These are phyloP conservation scores for Apiospora rasikravindrae DNA, from an alignment of 2,329 filamentous ascomycete species.

Conservation along the genomic window DNA sequence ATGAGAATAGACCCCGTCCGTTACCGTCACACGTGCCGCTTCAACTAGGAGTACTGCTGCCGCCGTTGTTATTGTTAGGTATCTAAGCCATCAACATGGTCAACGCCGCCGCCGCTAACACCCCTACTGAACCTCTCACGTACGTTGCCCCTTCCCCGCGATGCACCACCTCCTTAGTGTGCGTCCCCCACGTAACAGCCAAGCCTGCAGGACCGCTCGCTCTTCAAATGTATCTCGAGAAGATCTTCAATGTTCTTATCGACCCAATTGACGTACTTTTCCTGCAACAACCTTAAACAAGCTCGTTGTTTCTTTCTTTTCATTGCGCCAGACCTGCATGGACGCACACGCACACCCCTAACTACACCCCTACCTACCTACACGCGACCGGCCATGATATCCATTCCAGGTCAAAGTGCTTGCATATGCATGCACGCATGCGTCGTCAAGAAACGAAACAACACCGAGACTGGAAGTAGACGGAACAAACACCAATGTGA, in stretches of 20 bases:
- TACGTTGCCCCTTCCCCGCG: neutral
- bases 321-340: conserved; percentile 1
- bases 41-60: neutral
- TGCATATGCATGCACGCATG: neutral
- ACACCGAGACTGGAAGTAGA: neutral
- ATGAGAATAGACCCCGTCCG: neutral
- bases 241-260: neutral
- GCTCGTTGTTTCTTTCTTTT: neutral
- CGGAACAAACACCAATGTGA: neutral
- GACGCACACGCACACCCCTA: neutral
- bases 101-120: neutral
- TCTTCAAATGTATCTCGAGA: neutral
- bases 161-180: neutral
- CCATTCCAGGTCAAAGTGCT: conserved; percentile 3
- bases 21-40: neutral
- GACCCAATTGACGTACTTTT: neutral
- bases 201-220: neutral
- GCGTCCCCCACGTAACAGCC: neutral
- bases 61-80: neutral
- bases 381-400: neutral
- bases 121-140: neutral
- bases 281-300: neutral
- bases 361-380: neutral
- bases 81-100: neutral
- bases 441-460: conserved; percentile 4